Base-by-base conservation (phyloP, 2,329 filamentous ascomycete genomes). In the Dactylellina leptospora region DNA sequence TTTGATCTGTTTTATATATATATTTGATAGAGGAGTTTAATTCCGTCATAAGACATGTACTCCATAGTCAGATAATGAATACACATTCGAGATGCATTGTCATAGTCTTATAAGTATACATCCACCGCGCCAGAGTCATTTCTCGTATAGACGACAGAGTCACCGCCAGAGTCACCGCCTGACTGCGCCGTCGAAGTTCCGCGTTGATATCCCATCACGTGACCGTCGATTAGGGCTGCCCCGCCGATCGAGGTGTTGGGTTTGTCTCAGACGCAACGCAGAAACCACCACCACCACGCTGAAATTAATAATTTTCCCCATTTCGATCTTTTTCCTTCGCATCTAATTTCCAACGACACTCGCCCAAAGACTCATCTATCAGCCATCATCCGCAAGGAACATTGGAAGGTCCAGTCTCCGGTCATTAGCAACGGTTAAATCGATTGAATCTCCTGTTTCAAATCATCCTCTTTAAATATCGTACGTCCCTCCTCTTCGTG, bases 351-450 rank as follows among this genome's bases (percentile, higher is more conserved):
- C 55, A 36, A 70, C 48, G n/a, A 50, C 48, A 22, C 58, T 58
- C 61, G 44, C 47, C 30, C 36, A 50, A 56, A 60, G 54, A 60
- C 54, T 47, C 63, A 69, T 70, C n/a, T n/a, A n/a, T n/a, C n/a
- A n/a, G n/a, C n/a, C 51, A 42, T 54, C 60, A 58, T 48, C 63
- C 56, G 45, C 42, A 62, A 70, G 54, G 64, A 70, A 70, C 64
- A 63, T 71, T 59, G 64, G 64, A 71, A 71, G 66, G 44, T 71
- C 66, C 66, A 71, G 66, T 71, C 66, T 71, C 66, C 66, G 66
- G 66, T 71, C 66, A 71, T 44, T 70, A 70, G 47, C 55, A 70
- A 71, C 66, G 66, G 66, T 71, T 71, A 71, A 71, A 71, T 71
- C 66, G 66, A 71, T 71, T 71, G 66, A 71, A 71, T 71, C 66